A percentile compares a stretch with the other conserved stretches of the same genome.
Evolutionary conservation across 164 flowering plant species (phyloP).

Genomic region (Platanus orientalis): DNA sequence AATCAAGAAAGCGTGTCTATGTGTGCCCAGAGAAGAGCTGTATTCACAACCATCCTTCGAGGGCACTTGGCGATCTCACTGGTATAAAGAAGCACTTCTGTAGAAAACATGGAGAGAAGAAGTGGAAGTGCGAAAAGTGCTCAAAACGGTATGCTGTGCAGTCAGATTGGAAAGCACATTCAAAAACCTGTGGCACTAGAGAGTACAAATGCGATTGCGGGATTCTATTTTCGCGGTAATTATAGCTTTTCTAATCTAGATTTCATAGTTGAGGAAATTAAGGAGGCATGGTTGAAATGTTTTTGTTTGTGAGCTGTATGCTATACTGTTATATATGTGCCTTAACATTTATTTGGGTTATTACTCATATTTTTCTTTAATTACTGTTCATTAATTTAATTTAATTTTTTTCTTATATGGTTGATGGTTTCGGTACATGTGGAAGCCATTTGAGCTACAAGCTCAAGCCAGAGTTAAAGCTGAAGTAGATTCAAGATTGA

Average conservation of each 20-base stretch:
- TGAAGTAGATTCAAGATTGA: no score
- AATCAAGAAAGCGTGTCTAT: conserved; percentile 67
- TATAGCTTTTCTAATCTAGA: background rate
- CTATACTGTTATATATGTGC: no score
- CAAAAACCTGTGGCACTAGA: conserved; percentile 87
- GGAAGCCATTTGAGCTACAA: no score
- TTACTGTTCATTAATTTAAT: no score
- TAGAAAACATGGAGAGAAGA: conserved; percentile 94
- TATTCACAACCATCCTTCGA: conserved; percentile 81
- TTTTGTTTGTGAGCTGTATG: background rate
- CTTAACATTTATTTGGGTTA: no score
- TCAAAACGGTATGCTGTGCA: conserved; percentile 89
- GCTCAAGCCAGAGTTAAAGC: no score
- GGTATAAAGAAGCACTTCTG: conserved; percentile 95
- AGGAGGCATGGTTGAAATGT: background rate
- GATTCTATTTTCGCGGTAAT: conserved; percentile 79
- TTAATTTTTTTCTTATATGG: no score
- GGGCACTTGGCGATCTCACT: conserved; percentile 95
- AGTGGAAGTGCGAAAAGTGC: conserved; percentile 98
- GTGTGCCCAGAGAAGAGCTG: conserved; percentile 89
- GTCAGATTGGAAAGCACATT: conserved; percentile 94
- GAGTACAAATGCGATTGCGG: conserved; percentile 96
- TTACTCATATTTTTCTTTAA: no score
- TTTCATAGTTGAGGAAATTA: background rate
- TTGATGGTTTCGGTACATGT: no score